Conservation (phyloP, 768 basidiomycete genomes). For the Lactifluus echinatus region DNA sequence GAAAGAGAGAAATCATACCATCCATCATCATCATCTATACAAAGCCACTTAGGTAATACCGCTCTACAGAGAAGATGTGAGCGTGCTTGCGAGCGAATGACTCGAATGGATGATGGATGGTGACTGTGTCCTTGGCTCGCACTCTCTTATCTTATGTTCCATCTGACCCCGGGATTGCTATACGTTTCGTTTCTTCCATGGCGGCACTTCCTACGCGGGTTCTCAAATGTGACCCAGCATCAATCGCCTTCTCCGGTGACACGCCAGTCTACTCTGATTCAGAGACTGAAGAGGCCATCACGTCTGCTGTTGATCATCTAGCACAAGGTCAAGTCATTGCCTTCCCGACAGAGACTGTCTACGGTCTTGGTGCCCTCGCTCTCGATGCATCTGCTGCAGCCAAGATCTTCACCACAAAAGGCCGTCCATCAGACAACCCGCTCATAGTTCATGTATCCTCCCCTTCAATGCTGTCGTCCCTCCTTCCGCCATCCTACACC, state of each 20-base stretch:
- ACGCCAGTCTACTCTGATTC: slow-evolving; percentile 41
- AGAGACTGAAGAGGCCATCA: slow-evolving; percentile 46
- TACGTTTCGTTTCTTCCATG: neutral
- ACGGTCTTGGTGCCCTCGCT: slow-evolving; percentile 90
- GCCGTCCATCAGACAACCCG: slow-evolving; percentile 91
- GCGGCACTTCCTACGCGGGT: slow-evolving; percentile 32
- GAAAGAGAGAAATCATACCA: too few relatives aligned
- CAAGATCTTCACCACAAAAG: slow-evolving; percentile 81
- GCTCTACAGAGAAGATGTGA: too few relatives aligned
- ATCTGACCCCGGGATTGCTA: neutral
- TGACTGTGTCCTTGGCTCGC: neutral
- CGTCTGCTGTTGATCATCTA: slow-evolving; percentile 48
- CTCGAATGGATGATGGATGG: neutral
- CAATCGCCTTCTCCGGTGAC: slow-evolving; percentile 50
- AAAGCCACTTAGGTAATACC: too few relatives aligned
- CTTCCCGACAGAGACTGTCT: slow-evolving; percentile 97
- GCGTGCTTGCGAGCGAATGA: too few relatives aligned
- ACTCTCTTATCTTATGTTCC: slow-evolving; percentile 1
- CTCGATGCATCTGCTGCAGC: slow-evolving; percentile 52
- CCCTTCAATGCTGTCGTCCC: slow-evolving; percentile 61
- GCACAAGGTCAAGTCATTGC: slow-evolving; percentile 55
- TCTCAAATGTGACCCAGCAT: slow-evolving; percentile 52
- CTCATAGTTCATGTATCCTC: slow-evolving; percentile 96
- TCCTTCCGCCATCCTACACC: slow-evolving; percentile 59
- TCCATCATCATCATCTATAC: too few relatives aligned